A percentile compares a stretch with the other conserved stretches of the same genome.
phyloP scores from a whole-genome alignment of 352 stramenopile genomes.

The Phytophthora boehmeriae region DNA sequence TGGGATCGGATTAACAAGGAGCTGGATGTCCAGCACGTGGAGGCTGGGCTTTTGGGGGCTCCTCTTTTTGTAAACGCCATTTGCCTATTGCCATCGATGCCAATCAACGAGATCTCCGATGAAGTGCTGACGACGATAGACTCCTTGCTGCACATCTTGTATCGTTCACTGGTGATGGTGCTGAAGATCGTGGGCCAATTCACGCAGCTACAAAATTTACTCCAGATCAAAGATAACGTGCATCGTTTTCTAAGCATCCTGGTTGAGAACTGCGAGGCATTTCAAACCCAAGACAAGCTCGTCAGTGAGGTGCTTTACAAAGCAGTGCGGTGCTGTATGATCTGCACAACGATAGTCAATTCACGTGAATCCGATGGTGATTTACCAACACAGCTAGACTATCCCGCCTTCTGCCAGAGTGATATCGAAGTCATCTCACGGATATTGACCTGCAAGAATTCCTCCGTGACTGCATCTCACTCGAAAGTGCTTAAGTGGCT shows the following conservation, averaged over 20 bases:
- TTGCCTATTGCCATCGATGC: constrained; percentile 26
- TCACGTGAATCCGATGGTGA: constrained; percentile 21
- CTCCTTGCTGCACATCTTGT: constrained; percentile 31
- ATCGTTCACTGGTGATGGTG: constrained; percentile 28
- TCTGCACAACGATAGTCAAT: constrained; percentile 65
- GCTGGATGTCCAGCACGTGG: constrained; percentile 29
- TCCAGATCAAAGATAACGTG: constrained; percentile 26
- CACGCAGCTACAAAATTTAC: constrained; percentile 6
- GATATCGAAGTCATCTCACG: constrained; percentile 53
- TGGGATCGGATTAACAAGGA: constrained; percentile 32
- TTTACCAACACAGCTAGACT: constrained; percentile 28
- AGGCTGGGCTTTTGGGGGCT: constrained; percentile 18
- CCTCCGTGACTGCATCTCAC: constrained; percentile 34
- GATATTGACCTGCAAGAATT: constrained; percentile 44
- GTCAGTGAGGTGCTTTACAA: constrained; percentile 58
- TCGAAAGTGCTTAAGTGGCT: constrained; percentile 82
- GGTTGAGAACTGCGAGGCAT: constrained; percentile 13
- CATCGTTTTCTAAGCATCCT: constrained; percentile 33
- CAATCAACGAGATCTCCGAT: constrained; percentile 14
- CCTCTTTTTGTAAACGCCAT: constrained; percentile 31
- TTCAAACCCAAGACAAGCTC: constrained; percentile 18
- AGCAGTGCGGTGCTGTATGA: constrained; percentile 62
- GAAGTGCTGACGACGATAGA: constrained; percentile 19
- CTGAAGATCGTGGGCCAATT: constrained; percentile 26
- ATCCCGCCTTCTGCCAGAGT: constrained; percentile 48